phyloP scores from a whole-genome alignment of 768 basidiomycete genomes.

The Phanerodontia chrysosporium region DNA sequence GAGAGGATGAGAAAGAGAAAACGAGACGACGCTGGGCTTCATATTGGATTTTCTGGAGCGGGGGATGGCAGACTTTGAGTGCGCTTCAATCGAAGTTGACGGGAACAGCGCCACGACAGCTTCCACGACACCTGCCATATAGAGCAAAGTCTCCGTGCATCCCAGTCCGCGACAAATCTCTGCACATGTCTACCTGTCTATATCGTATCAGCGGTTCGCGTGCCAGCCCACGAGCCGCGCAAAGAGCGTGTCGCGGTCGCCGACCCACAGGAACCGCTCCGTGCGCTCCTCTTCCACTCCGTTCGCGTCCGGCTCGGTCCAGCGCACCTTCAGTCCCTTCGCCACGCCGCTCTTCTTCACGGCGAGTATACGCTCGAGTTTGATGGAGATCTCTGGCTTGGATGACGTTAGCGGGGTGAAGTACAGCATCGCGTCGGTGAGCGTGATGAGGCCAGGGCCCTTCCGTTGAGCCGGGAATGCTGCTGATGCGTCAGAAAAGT shows the following conservation, averaged over 20 bases:
- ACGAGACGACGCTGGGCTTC: not conserved
- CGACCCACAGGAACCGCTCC: slow-evolving; percentile 58
- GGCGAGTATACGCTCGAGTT: slow-evolving; percentile 42
- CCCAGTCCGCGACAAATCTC: not conserved
- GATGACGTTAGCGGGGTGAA: slow-evolving; percentile 53
- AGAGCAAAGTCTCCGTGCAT: not conserved
- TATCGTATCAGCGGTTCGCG: slow-evolving; percentile 27
- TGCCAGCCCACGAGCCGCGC: slow-evolving; percentile 53
- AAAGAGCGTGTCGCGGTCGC: slow-evolving; percentile 62
- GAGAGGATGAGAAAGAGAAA: not conserved
- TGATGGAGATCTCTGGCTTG: slow-evolving; percentile 42
- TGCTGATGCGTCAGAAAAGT: slow-evolving; percentile 19
- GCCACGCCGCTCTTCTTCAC: slow-evolving; percentile 52
- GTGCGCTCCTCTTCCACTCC: slow-evolving; percentile 36
- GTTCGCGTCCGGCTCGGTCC: slow-evolving; percentile 28
- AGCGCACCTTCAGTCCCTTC: slow-evolving; percentile 48
- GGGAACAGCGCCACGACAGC: not conserved
- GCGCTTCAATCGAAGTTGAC: not conserved
- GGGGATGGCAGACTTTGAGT: not conserved
- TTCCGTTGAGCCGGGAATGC: slow-evolving; percentile 58
- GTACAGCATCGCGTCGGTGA: slow-evolving; percentile 43
- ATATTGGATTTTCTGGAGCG: too few species aligned
- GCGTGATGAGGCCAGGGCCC: slow-evolving; percentile 54
- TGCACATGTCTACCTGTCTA: not conserved
- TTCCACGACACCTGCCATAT: slow-evolving; percentile 10